Percentiles rank a stretch among this genome's conserved stretches.
Evolutionary conservation across 2,329 filamentous ascomycete species (phyloP).

Genomic region (Cytospora paraplurivora): DNA sequence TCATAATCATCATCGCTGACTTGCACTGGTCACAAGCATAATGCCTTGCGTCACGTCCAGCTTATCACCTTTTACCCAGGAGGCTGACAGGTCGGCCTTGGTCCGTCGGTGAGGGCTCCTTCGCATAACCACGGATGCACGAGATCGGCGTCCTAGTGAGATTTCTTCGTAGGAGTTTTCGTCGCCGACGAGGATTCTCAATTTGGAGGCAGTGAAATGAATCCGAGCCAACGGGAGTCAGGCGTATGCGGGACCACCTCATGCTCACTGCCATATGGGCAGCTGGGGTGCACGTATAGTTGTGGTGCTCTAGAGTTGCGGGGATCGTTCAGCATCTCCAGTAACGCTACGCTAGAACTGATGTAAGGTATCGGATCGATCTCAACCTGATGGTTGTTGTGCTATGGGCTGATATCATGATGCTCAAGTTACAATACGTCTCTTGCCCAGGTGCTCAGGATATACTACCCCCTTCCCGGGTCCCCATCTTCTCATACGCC

Average conservation of each 20-base stretch:
- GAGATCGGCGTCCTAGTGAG: conserved; percentile 9
- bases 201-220: conserved; percentile 13
- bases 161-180: conserved; percentile 1
- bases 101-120: conserved; percentile 16
- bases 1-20: conserved; percentile 4
- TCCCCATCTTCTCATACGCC: too few relatives aligned
- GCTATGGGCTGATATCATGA: background rate
- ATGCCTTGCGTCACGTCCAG: conserved; percentile 16
- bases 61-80: conserved; percentile 11
- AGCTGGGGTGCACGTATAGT: background rate
- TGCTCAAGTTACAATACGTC: background rate
- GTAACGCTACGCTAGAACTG: background rate
- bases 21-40: conserved; percentile 10
- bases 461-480: too few relatives aligned
- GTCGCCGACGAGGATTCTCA: conserved; percentile 5
- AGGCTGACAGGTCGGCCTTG: conserved; percentile 17
- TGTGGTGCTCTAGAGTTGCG: conserved; percentile 6
- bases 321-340: conserved; percentile 8
- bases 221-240: background rate
- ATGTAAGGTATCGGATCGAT: conserved; percentile 5
- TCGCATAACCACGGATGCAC: background rate
- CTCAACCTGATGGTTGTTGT: background rate
- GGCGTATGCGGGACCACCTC: conserved; percentile 12
- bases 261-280: conserved; percentile 16
- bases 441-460: too few relatives aligned